Percentiles rank a stretch among this genome's conserved stretches.
These are phyloP conservation scores for Saksenaea vasiformis DNA, from an alignment of 371 early-diverging fungal genomes.

Conservation along the genomic window DNA sequence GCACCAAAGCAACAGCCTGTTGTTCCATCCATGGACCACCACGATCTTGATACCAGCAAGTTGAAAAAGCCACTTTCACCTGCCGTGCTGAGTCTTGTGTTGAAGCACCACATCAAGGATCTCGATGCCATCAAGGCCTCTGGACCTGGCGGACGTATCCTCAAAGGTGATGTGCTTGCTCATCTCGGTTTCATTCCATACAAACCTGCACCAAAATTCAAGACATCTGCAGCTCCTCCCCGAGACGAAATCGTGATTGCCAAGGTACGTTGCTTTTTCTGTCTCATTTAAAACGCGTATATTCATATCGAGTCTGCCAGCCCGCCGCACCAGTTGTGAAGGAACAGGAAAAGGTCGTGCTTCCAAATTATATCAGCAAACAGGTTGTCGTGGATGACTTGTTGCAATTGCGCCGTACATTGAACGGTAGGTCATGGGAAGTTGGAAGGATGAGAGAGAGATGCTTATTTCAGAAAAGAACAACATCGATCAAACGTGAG, in stretches of 20 bases:
- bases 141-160: conserved; percentile 88
- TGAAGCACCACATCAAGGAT: conserved; percentile 67
- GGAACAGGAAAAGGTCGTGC: conserved; percentile 20
- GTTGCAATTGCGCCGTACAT: conserved; percentile 61
- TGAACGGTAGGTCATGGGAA: conserved; percentile 61
- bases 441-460: neutral
- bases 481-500: conserved; percentile 67
- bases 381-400: conserved; percentile 70
- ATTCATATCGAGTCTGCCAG: conserved; percentile 9
- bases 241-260: conserved; percentile 51
- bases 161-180: conserved; percentile 88
- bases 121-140: conserved; percentile 60
- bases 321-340: conserved; percentile 21
- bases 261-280: conserved; percentile 25
- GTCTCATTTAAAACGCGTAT: neutral
- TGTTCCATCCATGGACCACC: conserved; percentile 39
- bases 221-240: conserved; percentile 44
- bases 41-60: conserved; percentile 45
- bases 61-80: conserved; percentile 66
- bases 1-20: conserved; percentile 22
- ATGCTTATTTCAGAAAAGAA: conserved; percentile 29
- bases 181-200: conserved; percentile 65
- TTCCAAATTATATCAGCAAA: conserved; percentile 64
- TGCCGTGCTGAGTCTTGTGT: conserved; percentile 64
- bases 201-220: conserved; percentile 54